These are phyloP conservation scores for Ceratorhiza oryzae-sativae DNA, from an alignment of 1,284 basidiomycete genomes.

Conservation along the genomic window DNA sequence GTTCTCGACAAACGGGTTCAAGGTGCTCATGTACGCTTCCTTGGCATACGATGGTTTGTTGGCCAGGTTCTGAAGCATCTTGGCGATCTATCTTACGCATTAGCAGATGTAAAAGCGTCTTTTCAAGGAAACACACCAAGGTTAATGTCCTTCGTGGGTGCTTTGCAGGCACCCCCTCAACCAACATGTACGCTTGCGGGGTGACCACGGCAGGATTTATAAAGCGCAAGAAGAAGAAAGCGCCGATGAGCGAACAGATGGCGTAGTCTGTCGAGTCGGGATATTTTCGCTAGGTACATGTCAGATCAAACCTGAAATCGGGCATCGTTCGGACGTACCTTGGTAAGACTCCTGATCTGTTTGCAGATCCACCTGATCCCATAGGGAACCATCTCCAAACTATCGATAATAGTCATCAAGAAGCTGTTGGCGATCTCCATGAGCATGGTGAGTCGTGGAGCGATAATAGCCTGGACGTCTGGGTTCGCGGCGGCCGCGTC, in stretches of 20 bases:
- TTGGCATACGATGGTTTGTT: slow-evolving; percentile 99
- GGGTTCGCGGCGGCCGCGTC: slow-evolving; percentile 92
- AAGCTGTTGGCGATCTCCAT: slow-evolving; percentile 99
- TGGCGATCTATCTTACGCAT: slow-evolving; percentile 77
- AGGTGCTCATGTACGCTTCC: slow-evolving; percentile 97
- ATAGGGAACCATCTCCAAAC: slow-evolving; percentile 96
- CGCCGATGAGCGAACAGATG: slow-evolving; percentile 97
- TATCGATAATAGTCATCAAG: slow-evolving; percentile 96
- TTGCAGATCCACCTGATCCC: slow-evolving; percentile 99
- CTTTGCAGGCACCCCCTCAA: slow-evolving; percentile 96
- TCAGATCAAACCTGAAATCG: neutral
- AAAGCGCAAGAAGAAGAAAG: slow-evolving; percentile 99
- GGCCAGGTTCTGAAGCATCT: slow-evolving; percentile 99
- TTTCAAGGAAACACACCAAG: slow-evolving; percentile 61
- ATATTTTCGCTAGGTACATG: slow-evolving; percentile 81
- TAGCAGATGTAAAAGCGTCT: slow-evolving; percentile 15
- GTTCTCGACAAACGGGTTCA: slow-evolving; percentile 98
- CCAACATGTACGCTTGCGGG: slow-evolving; percentile 99
- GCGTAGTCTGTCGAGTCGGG: slow-evolving; percentile 97
- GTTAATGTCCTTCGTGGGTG: slow-evolving; percentile 96
- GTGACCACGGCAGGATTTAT: slow-evolving; percentile 99
- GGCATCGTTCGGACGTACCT: slow-evolving; percentile 60
- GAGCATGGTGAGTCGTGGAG: slow-evolving; percentile 93
- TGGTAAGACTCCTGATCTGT: slow-evolving; percentile 94
- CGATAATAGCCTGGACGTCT: slow-evolving; percentile 97